These are phyloP conservation scores for Eutypa lata DNA, from an alignment of 2,329 filamentous ascomycete genomes.

Conservation along the genomic window DNA sequence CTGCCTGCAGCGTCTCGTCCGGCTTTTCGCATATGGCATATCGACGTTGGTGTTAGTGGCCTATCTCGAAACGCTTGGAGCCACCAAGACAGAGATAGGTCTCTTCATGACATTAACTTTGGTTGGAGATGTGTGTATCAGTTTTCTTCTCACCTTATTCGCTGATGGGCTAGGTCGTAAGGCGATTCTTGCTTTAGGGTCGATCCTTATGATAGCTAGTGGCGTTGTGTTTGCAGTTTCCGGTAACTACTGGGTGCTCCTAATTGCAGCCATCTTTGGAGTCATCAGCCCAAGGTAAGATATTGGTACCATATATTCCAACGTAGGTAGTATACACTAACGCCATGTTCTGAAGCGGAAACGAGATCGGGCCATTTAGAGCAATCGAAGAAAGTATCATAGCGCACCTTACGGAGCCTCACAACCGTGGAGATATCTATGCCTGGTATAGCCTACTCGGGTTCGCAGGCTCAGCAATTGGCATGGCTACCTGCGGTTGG, in stretches of 20 bases:
- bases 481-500: slow-evolving; percentile 59
- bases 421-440: slow-evolving; percentile 52
- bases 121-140: slow-evolving; percentile 56
- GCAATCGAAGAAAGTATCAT: slow-evolving; percentile 61
- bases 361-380: slow-evolving; percentile 62
- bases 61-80: slow-evolving; percentile 48
- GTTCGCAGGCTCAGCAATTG: slow-evolving; percentile 57
- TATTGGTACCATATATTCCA: not conserved
- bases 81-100: slow-evolving; percentile 51
- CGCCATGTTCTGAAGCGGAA: slow-evolving; percentile 42
- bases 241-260: slow-evolving; percentile 55
- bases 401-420: slow-evolving; percentile 49
- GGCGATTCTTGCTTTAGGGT: slow-evolving; percentile 51
- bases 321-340: not conserved
- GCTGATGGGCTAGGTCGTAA: slow-evolving; percentile 57
- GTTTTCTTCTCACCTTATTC: slow-evolving; percentile 55
- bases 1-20: slow-evolving; percentile 56
- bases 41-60: slow-evolving; percentile 56
- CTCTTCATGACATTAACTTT: slow-evolving; percentile 66
- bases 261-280: slow-evolving; percentile 55
- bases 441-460: slow-evolving; percentile 61
- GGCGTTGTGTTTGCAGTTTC: slow-evolving; percentile 52
- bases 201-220: slow-evolving; percentile 52
- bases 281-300: slow-evolving; percentile 56
- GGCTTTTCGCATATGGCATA: slow-evolving; percentile 61